These are phyloP conservation scores for Parachlorella kessleri DNA, from an alignment of 139 green algal species.

Conservation along the genomic window DNA sequence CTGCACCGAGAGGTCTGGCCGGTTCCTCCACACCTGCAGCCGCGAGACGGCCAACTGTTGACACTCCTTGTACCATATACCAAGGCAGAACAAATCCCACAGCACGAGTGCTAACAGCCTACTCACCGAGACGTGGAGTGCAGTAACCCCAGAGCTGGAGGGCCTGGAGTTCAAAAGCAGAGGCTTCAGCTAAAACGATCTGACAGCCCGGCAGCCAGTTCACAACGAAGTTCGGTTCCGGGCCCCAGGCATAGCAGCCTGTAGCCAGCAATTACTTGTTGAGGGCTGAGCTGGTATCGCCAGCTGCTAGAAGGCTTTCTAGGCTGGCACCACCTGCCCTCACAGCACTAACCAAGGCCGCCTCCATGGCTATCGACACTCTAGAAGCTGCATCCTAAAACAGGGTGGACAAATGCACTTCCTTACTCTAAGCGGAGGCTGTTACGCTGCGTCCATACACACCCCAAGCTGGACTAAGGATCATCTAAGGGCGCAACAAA, in stretches of 20 bases:
- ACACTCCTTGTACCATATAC: no score
- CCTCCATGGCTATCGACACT: no score
- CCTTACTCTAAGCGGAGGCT: no score
- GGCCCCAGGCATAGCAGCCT: background rate
- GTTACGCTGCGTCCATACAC: no score
- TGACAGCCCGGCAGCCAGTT: background rate
- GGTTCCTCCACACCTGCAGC: constrained; percentile 68
- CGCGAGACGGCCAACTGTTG: background rate
- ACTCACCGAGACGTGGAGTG: background rate
- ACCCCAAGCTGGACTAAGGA: no score
- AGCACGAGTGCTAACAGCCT: background rate
- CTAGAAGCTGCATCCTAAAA: no score
- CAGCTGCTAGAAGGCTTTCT: background rate
- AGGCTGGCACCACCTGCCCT: background rate
- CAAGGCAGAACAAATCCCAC: background rate
- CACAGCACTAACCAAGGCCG: background rate
- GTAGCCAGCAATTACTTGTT: background rate
- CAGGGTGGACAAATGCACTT: no score
- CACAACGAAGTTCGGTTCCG: background rate
- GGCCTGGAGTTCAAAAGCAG: background rate
- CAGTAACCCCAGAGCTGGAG: background rate
- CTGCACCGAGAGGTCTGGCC: constrained; percentile 42
- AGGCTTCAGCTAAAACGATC: background rate
- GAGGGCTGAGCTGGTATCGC: background rate
- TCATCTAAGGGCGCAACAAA: no score